Evolutionary conservation across 345 rosid genomes (phyloP), one percentile per base, ranked within the genome.

Genomic region (Euphorbia peplus): DNA sequence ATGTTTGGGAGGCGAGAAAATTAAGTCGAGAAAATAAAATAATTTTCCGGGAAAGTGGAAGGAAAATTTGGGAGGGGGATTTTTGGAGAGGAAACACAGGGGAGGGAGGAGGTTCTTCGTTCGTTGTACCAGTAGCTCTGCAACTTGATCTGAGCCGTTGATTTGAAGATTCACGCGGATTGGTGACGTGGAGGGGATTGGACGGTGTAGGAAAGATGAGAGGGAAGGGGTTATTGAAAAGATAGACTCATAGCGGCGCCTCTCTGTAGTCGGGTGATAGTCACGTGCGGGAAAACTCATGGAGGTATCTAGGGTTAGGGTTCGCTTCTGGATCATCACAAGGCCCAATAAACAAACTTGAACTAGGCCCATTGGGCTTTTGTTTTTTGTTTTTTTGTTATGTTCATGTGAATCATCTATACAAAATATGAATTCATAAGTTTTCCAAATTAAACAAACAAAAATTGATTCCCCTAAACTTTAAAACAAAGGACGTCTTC

Each of bases 111-210:
- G 82, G 79, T 68, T 53, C 76, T 78, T 83, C 81, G 89, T 79
- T 78, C 83, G 80, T 70, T 73, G 68, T 67, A 69, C 73, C 85
- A 81, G 86, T 85, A 78, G 82, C 79, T 84, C 84, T 81, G 76
- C 71, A 83, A 57, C 79, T 72, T 39, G 76, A 90, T 88, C 93
- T 63, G 4, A 71, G 58, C 93, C 96, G 90, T 88, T 56, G 74
- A 84, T 76, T 73, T 13, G 44, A 1, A 56, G 53, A n/a, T 63
- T 26, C 62, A 83, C 78, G 81, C 74, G 81, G 87, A 86, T 82
- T 9, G 74, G 0, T 86, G 88, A 86, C 86, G 83, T 86, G 89
- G 82, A 7, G 4, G 5, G 0, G 24, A 88, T 86, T 84, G 25
- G 26, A 86, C 86, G 87, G 91, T 65, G 28, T 5, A 24, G n/a